These are phyloP conservation scores for Diaporthe vaccinii DNA, from an alignment of 2,329 filamentous ascomycete species.

Conservation along the genomic window DNA sequence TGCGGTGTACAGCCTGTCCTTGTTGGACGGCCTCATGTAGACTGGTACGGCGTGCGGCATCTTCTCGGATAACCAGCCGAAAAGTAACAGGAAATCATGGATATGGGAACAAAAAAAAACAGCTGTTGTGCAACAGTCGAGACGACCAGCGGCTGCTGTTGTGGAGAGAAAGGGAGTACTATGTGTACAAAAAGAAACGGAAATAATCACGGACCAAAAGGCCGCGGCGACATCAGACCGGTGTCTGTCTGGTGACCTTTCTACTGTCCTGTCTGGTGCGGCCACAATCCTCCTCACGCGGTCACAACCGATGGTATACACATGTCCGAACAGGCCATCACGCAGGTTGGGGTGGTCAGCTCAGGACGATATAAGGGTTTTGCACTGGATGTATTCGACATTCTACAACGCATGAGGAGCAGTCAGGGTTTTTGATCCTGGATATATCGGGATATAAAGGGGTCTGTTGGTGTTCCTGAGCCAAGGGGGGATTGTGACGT, in stretches of 20 bases:
- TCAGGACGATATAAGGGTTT: neutral
- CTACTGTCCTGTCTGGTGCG: neutral
- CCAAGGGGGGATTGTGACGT: conserved; percentile 1
- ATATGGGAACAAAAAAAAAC: neutral
- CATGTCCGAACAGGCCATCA: neutral
- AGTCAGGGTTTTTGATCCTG: neutral
- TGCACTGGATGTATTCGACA: neutral
- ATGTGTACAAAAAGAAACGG: neutral
- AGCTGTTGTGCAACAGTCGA: neutral
- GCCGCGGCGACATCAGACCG: conserved; percentile 5
- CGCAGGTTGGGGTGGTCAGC: neutral
- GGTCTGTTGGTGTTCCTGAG: neutral
- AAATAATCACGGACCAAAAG: neutral
- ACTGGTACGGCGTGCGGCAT: conserved; percentile 31
- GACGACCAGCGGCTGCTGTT: conserved; percentile 9
- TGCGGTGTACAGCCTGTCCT: conserved; percentile 48
- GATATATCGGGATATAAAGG: neutral
- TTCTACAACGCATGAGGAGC: neutral
- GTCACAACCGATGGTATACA: neutral
- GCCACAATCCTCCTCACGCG: conserved; percentile 26
- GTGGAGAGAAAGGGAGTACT: neutral
- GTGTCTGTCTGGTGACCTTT: neutral
- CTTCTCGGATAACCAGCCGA: conserved; percentile 11
- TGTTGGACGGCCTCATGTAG: conserved; percentile 44
- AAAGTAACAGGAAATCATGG: neutral